Percentiles rank a stretch among this genome's conserved stretches.
Conservation (phyloP, 2,329 filamentous ascomycete genomes). For the Aspergillus tanneri region DNA sequence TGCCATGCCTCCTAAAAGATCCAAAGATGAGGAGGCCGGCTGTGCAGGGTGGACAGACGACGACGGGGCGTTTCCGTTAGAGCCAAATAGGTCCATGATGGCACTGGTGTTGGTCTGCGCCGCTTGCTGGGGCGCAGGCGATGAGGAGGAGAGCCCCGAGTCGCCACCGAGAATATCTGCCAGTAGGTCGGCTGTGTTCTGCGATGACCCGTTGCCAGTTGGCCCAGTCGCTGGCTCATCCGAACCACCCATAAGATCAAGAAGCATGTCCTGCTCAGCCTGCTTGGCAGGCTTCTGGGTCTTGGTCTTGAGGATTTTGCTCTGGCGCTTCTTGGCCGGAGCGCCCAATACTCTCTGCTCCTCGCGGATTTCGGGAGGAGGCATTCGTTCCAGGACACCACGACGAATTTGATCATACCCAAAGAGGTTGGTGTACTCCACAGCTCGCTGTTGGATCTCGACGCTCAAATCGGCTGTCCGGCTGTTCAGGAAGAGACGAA, state of each 20-base stretch:
- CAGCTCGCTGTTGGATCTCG: constrained; percentile 92
- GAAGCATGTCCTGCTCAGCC: constrained; percentile 84
- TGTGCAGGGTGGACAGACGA: constrained; percentile 50
- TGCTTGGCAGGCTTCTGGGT: constrained; percentile 75
- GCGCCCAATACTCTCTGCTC: constrained; percentile 88
- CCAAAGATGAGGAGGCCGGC: constrained; percentile 44
- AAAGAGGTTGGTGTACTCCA: constrained; percentile 96
- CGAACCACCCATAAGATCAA: constrained; percentile 88
- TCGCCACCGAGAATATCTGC: constrained; percentile 86
- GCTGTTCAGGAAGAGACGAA: constrained; percentile 72
- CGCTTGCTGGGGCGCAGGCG: constrained; percentile 54
- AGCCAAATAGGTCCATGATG: constrained; percentile 88
- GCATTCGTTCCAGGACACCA: constrained; percentile 97
- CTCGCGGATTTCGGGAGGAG: constrained; percentile 92
- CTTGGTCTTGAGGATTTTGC: constrained; percentile 66
- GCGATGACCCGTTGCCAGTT: constrained; percentile 54
- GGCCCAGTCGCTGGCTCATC: constrained; percentile 61
- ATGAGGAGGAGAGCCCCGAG: constrained; percentile 55
- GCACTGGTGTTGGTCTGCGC: constrained; percentile 60
- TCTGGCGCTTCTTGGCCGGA: constrained; percentile 65
- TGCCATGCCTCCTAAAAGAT: constrained; percentile 44
- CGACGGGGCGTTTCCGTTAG: constrained; percentile 39
- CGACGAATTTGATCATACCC: constrained; percentile 79
- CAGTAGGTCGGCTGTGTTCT: constrained; percentile 80
- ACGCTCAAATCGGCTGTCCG: constrained; percentile 87